A percentile compares a stretch with the other conserved stretches of the same genome.
These are phyloP conservation scores for Colletotrichum sp. DNA, from an alignment of 2,329 filamentous ascomycete genomes.

Conservation along the genomic window DNA sequence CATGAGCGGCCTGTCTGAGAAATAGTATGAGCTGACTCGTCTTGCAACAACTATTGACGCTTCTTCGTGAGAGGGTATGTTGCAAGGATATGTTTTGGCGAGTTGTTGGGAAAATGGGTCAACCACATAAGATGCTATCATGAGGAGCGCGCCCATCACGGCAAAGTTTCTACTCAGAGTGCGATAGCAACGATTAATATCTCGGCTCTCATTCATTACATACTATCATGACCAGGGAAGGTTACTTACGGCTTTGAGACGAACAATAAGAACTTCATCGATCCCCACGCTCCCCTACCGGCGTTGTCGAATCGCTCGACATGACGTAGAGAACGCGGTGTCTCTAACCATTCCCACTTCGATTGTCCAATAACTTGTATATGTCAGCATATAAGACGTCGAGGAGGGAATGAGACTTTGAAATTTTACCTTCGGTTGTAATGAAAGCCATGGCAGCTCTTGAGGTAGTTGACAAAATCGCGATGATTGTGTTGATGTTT, in stretches of 20 bases:
- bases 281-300: not conserved
- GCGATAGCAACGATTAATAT: too few species aligned
- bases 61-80: not conserved
- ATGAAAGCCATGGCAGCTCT: not conserved
- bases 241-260: not conserved
- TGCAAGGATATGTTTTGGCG: not conserved
- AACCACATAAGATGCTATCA: not conserved
- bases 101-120: not conserved
- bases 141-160: not conserved
- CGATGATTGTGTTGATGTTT: not conserved
- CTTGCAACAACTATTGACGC: not conserved
- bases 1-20: too few species aligned
- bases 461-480: not conserved
- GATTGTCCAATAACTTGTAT: not conserved
- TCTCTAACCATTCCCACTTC: too few species aligned
- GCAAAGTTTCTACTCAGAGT: not conserved
- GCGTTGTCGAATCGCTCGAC: not conserved
- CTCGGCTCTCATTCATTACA: too few species aligned
- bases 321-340: not conserved
- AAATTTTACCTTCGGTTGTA: too few species aligned
- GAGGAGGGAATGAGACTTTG: too few species aligned
- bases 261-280: rapidly evolving
- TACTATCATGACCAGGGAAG: too few species aligned
- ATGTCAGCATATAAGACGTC: too few species aligned
- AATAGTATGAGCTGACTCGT: not conserved